phyloP scores from a whole-genome alignment of 495 filamentous ascomycete genomes.

The Trichoderma asperelloides region DNA sequence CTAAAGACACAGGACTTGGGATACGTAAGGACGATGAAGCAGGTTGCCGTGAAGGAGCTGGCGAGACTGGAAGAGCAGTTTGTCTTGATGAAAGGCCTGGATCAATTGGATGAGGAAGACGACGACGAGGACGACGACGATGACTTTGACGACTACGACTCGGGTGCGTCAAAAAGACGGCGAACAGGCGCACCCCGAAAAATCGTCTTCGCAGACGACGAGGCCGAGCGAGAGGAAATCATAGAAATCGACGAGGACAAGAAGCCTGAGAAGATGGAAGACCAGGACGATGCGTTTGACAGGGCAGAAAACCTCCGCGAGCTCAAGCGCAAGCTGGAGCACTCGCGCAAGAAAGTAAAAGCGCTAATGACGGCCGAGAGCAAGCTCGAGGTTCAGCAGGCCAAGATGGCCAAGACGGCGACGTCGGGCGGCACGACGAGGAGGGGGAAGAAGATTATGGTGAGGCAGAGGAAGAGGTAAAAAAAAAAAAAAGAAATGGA shows the following conservation, averaged over 20 bases:
- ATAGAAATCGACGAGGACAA: conserved; percentile 29
- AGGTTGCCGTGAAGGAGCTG: conserved; percentile 38
- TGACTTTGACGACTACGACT: conserved; percentile 19
- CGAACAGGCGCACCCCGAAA: conserved; percentile 22
- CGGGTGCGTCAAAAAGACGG: conserved; percentile 8
- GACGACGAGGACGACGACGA: conserved; percentile 21
- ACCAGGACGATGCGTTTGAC: conserved; percentile 28
- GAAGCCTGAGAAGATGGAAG: conserved; percentile 30
- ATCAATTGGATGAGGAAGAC: conserved; percentile 16
- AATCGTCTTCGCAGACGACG: conserved; percentile 36
- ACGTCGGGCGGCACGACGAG: conserved; percentile 73
- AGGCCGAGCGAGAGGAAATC: conserved; percentile 24
- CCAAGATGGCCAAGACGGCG: conserved; percentile 58
- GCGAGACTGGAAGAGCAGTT: conserved; percentile 34
- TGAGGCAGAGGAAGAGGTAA: conserved; percentile 72
- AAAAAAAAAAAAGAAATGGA: neutral
- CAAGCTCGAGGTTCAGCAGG: conserved; percentile 59
- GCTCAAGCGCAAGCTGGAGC: conserved; percentile 44
- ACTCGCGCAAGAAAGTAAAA: conserved; percentile 57
- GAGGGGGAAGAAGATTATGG: conserved; percentile 72
- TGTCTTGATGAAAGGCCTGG: conserved; percentile 26
- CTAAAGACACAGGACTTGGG: conserved; percentile 95
- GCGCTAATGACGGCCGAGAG: conserved; percentile 65
- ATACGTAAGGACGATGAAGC: conserved; percentile 64
- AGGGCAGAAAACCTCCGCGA: conserved; percentile 37